These are phyloP conservation scores for Suillus occidentalis DNA, from an alignment of 768 basidiomycete genomes.

Conservation along the genomic window DNA sequence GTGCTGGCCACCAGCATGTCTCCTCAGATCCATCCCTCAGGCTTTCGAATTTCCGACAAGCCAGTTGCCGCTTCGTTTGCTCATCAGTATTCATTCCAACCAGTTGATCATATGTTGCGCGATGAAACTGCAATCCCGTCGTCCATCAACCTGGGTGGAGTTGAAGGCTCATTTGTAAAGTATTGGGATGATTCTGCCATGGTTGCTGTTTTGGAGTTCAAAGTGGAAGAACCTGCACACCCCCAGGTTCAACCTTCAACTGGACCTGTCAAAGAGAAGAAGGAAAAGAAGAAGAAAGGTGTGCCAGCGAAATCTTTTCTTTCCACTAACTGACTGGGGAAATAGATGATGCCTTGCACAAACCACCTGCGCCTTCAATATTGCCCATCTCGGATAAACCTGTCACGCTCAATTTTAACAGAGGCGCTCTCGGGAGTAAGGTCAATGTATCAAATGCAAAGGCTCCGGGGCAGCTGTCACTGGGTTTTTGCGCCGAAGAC, in stretches of 20 bases:
- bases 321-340: conserved; percentile 12
- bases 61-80: conserved; percentile 93
- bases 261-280: conserved; percentile 59
- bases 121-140: conserved; percentile 78
- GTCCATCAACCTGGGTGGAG: conserved; percentile 66
- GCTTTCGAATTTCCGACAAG: conserved; percentile 87
- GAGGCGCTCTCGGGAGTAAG: conserved; percentile 30
- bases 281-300: conserved; percentile 63
- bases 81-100: conserved; percentile 87
- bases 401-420: conserved; percentile 75
- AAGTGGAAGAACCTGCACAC: conserved; percentile 62
- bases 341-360: conserved; percentile 35
- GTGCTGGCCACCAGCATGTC: conserved; percentile 88
- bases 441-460: conserved; percentile 28
- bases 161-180: conserved; percentile 70
- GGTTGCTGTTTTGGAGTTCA: conserved; percentile 73
- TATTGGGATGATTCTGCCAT: conserved; percentile 94
- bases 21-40: conserved; percentile 83
- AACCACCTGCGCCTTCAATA: conserved; percentile 56
- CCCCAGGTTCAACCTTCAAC: conserved; percentile 34
- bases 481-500: conserved; percentile 74
- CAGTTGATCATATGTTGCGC: conserved; percentile 69
- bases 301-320: not conserved
- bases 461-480: conserved; percentile 40
- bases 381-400: conserved; percentile 80